Evolutionary conservation across 768 basidiomycete species (phyloP), one percentile per base, ranked within the genome.

Genomic region (Suillus variegatus): DNA sequence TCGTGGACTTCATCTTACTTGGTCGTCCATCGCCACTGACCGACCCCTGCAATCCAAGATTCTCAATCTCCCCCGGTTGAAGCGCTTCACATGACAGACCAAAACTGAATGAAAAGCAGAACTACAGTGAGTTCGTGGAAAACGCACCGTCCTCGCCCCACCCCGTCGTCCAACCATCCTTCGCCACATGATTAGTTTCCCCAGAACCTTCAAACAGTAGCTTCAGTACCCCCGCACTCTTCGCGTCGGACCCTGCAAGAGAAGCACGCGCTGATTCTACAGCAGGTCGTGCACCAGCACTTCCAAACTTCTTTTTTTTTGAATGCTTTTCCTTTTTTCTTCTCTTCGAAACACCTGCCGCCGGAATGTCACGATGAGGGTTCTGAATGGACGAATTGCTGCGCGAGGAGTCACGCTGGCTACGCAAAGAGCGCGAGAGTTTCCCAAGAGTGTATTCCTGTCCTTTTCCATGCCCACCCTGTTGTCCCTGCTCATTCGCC

Each of bases 121-220:
- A 41, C 40, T 7, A 25, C 56, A 32, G 25, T 40, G 16, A 36
- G 18, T 22, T 18, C 38, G 41, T 7, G 56, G 13, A n/a, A 13
- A 41, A 66, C 70, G 4, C n/a, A 76, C 75, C 69, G 55, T 77
- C 73, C 28, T 54, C 66, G 16, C 75, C 74, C 74, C 71, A 76
- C 10, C 51, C 44, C 1, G 28, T 46, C 5, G 6, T 18, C 72
- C 70, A 68, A 14, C 14, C 28, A 6, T 77, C 67, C 4, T 28
- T 41, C 28, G 10, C 16, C 25, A 20, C 20, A 43, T 0, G 18
- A 20, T 12, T 41, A n/a, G 10, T 20, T 5, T 25, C 40, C 16
- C 9, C 38, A 25, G 57, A 25, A 18, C 25, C 16, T 10, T 20
- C 12, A 0, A 3, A 32, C 25, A 60, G 41, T 25, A 18, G 9